Evolutionary conservation across 2,329 filamentous ascomycete genomes (phyloP), one percentile per base, ranked within the genome.

Genomic region (Neonectria faginata): DNA sequence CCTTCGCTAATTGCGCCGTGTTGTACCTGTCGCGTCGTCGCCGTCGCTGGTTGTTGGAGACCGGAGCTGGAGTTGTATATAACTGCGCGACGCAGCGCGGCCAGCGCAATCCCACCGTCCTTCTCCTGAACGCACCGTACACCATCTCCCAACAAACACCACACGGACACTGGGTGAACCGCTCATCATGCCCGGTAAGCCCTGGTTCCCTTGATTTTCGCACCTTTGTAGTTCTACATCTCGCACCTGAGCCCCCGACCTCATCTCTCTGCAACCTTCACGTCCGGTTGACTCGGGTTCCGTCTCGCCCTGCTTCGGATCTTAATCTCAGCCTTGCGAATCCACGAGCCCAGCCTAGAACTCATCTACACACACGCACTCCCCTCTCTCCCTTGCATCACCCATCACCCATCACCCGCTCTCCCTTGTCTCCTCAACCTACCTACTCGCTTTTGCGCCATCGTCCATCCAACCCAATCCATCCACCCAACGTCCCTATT

Each of bases 161-260:
- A 25, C 20, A 41, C 39, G 18, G 14, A 42, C 33, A 33, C 59
- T 22, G 33, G 25, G 25, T 44, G 39, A 39, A 39, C 57, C 51
- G 48, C 44, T 50, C 57, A 61, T 57, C 62, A 64, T 64, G 62
- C 62, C 62, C 33, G 57, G 62, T 64, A 64, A 64, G 52, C 45
- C 52, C 12, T 47, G 51, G 18, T 57, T 57, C 29, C 29, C 50
- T 45, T 51, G 10, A n/a, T 31, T 50, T 33, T 44, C 14, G 16
- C 39, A 5, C 44, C 8, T 36, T 36, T 18, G 27, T n/a, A 11
- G 22, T 16, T 45, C 45, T 58, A 25, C 11, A 57, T 20, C n/a
- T 6, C 42, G 33, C 33, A 27, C 33, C 11, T 39, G 47, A 33
- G 9, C 27, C n/a, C 16, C 16, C 39, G n/a, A 45, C 25, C 36